Conservation (phyloP, 148 eudicot species). For the Persicaria tinctoria region DNA sequence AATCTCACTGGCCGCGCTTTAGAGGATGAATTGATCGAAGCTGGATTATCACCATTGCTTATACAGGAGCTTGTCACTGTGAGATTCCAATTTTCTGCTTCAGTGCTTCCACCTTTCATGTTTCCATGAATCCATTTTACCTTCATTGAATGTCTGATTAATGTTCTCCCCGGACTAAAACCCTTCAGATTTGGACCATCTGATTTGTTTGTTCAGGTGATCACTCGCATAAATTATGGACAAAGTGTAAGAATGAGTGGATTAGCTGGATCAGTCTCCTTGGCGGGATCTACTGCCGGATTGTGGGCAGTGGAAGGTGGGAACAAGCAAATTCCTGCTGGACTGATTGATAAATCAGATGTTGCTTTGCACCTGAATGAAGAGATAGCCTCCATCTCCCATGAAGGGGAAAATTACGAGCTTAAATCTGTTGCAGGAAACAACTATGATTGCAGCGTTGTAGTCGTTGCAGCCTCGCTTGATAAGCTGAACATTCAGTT, state of each 20-base stretch:
- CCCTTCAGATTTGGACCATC: not conserved
- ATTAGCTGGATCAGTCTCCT: conserved; percentile 88
- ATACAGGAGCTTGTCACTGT: conserved; percentile 80
- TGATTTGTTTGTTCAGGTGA: conserved; percentile 42
- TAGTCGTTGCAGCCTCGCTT: conserved; percentile 76
- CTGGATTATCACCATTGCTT: conserved; percentile 62
- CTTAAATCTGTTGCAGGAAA: conserved; percentile 65
- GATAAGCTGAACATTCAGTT: conserved; percentile 65
- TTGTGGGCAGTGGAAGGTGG: conserved; percentile 91
- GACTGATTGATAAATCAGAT: conserved; percentile 56
- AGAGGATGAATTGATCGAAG: conserved; percentile 63
- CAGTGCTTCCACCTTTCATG: not conserved
- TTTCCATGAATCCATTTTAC: not conserved
- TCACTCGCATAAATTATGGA: conserved; percentile 88
- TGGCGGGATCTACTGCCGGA: conserved; percentile 85
- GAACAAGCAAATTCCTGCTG: conserved; percentile 76
- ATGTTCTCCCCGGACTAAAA: not conserved
- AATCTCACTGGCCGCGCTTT: conserved; percentile 57
- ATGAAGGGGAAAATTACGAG: conserved; percentile 53
- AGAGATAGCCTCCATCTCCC: conserved; percentile 68
- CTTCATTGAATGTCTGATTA: not conserved
- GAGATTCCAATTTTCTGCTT: conserved; percentile 17
- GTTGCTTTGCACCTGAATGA: conserved; percentile 64
- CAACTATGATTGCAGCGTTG: conserved; percentile 60
- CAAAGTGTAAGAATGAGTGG: conserved; percentile 89